These are phyloP conservation scores for Pythium pyrilobum DNA, from an alignment of 352 stramenopile species.

Conservation along the genomic window DNA sequence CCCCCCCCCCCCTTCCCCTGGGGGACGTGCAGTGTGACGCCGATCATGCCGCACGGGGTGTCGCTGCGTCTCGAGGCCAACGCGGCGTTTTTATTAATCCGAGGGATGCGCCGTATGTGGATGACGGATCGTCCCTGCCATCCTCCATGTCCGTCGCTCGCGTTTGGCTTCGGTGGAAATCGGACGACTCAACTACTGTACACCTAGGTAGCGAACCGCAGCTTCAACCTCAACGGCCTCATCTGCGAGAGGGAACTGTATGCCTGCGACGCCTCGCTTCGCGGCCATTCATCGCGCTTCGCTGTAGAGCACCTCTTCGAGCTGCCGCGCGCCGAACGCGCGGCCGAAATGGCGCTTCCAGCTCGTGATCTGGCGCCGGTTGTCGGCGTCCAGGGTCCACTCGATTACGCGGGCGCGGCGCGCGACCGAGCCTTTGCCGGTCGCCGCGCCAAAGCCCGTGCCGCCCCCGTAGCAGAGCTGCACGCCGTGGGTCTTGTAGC, in stretches of 20 bases:
- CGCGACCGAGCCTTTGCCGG: conserved; percentile 26
- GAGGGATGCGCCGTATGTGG: too few species aligned
- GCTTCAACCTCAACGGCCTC: too few species aligned
- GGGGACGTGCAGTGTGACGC: too few species aligned
- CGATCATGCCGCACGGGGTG: too few species aligned
- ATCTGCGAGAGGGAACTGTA: not conserved
- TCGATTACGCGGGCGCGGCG: conserved; percentile 49
- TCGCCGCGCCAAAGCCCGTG: conserved; percentile 37
- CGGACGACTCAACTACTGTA: too few species aligned
- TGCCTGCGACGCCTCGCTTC: not conserved
- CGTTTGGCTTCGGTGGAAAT: too few species aligned
- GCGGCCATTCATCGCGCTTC: not conserved
- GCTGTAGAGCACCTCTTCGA: conserved; percentile 9
- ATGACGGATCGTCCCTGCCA: too few species aligned
- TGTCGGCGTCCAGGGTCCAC: conserved; percentile 34
- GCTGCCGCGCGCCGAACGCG: not conserved
- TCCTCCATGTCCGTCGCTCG: too few species aligned
- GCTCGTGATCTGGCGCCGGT: conserved; percentile 13
- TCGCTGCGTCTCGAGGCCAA: too few species aligned
- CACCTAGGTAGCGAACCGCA: too few species aligned
- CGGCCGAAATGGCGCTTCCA: conserved; percentile 25
- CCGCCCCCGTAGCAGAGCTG: conserved; percentile 56
- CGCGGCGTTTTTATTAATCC: too few species aligned
- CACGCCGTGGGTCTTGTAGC: conserved; percentile 31
- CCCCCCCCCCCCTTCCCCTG: too few species aligned